Percentiles rank a stretch among this genome's conserved stretches.
These are phyloP conservation scores for Jatropha multifida DNA, from an alignment of 441 rosid genomes.

Conservation along the genomic window DNA sequence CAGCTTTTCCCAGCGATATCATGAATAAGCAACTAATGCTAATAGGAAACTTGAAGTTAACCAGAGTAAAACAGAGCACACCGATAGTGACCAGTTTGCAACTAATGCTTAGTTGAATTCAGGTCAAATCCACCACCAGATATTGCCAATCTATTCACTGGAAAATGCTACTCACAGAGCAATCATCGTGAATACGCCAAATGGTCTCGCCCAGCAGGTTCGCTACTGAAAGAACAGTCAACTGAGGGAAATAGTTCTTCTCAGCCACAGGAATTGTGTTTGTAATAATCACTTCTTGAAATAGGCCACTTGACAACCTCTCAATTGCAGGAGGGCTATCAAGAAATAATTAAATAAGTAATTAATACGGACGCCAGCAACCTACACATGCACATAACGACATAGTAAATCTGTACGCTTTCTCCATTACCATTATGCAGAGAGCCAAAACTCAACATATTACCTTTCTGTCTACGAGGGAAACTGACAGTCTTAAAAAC, in stretches of 20 bases:
- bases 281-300: constrained; percentile 87
- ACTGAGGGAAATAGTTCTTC: constrained; percentile 72
- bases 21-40: neutral
- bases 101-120: neutral
- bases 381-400: neutral
- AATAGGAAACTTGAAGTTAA: neutral
- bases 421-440: neutral
- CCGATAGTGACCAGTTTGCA: neutral
- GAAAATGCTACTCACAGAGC: constrained; percentile 50
- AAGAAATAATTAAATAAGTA: neutral
- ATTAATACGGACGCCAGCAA: neutral
- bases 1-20: neutral
- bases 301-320: constrained; percentile 78
- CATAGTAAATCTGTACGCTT: neutral
- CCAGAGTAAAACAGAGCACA: neutral
- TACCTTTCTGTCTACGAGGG: neutral
- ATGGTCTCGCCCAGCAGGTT: constrained; percentile 87
- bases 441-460: neutral
- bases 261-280: constrained; percentile 68
- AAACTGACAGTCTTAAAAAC: neutral
- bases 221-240: constrained; percentile 80
- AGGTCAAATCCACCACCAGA: neutral
- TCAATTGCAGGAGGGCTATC: constrained; percentile 82
- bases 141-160: constrained; percentile 7
- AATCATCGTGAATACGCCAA: constrained; percentile 91